phyloP scores from a whole-genome alignment of 1,284 basidiomycete species.

The Rhodotorula sp. region DNA sequence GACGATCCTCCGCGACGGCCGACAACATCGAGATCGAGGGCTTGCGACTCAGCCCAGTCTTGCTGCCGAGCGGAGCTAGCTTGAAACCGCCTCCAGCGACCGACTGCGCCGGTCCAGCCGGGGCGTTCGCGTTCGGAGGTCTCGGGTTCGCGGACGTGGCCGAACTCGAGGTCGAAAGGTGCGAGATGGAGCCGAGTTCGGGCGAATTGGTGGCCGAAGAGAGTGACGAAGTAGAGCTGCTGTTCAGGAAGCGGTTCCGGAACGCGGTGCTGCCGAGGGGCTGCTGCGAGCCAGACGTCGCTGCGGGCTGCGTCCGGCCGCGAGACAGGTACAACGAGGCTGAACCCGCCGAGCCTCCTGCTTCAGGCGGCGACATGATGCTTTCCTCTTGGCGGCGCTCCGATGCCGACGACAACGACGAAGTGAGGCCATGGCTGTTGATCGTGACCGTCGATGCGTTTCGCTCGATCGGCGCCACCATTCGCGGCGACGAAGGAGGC shows the following conservation, averaged over 20 bases:
- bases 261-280: conserved; percentile 30
- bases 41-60: conserved; percentile 14
- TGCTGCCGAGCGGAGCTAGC: conserved; percentile 18
- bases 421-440: conserved; percentile 3
- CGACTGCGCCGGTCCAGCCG: not conserved
- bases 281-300: not conserved
- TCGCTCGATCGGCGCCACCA: conserved; percentile 21
- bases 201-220: conserved; percentile 17
- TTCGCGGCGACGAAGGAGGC: conserved; percentile 32
- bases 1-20: conserved; percentile 2
- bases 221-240: conserved; percentile 5
- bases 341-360: not conserved
- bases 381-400: not conserved
- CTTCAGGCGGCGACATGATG: not conserved
- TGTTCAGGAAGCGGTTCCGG: conserved; percentile 32
- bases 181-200: conserved; percentile 13
- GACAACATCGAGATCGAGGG: conserved; percentile 20
- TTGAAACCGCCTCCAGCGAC: conserved; percentile 3
- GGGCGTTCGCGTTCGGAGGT: not conserved
- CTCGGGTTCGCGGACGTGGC: not conserved
- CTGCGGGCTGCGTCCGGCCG: not conserved
- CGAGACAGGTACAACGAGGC: not conserved
- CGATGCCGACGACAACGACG: not conserved
- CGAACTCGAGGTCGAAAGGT: not conserved
- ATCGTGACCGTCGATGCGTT: conserved; percentile 31